Evolutionary conservation across 257 asterid genomes (phyloP), one percentile per base, ranked within the genome.

Genomic region (Anisodus acutangulus): DNA sequence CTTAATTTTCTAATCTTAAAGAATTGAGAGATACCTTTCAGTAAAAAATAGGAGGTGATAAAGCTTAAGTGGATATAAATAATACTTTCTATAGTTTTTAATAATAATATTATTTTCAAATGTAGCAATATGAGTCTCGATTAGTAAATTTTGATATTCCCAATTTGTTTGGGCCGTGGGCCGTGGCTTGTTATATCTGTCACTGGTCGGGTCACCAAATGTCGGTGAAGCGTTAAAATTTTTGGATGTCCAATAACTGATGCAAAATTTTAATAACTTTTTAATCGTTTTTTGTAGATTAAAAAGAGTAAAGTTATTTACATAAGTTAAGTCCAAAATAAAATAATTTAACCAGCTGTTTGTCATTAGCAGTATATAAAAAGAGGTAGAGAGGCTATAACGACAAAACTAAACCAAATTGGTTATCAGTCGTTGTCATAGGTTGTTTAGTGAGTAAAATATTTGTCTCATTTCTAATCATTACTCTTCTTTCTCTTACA

Each of bases 201-300:
- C 57, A 54, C 81, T 19, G 35, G 35, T 31, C 35, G 81, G 35
- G 35, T 31, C 35, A 31, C 35, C 35, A 31, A 22, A 31, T 31
- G 35, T 85, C 91, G 91, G 91, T 84, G 89, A 86, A 83, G 81
- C 58, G 70, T 85, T 62, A 82, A 31, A 31, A 31, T 31, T 17
- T 43, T 43, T 13, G 2, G 13, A 35, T 13, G 5, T 26, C 90
- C 86, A 64, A 85, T 86, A 10, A 43, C 51, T 51, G 3, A 31
- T 31, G 35, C 35, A 31, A 31, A 31, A 31, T 31, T 31, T 31
- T 31, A 31, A 31, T 31, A 31, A 26, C 31, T 26, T 26, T 26
- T 26, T 26, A 26, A 26, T 26, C 0, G 35, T 31, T 31, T 31
- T 31, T 31, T 31, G 2, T 31, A 31, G 35, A 31, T 31, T 31